Conservation (phyloP, 169 alveolate species). For the Plasmodium inui region DNA sequence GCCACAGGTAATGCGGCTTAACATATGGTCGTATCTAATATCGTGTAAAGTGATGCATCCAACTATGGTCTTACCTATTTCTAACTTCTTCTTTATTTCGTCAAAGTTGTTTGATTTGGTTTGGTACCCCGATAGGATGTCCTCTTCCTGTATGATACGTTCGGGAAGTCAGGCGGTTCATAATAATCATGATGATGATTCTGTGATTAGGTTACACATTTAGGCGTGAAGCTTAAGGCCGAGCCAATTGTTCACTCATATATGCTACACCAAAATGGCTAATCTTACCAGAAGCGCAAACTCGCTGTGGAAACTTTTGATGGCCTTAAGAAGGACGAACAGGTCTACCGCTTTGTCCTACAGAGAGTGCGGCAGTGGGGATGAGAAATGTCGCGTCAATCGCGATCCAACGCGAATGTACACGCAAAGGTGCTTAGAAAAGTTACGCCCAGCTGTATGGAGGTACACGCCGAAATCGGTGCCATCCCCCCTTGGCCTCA, state of each 20-base stretch:
- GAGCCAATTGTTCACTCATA: neutral
- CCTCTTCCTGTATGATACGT: slow-evolving; percentile 33
- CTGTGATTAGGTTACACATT: neutral
- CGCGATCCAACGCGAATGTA: neutral
- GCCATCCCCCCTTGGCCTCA: neutral
- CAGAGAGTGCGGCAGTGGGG: neutral
- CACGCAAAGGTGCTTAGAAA: neutral
- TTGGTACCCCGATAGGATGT: slow-evolving; percentile 37
- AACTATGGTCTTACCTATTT: slow-evolving; percentile 26
- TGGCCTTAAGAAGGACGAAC: slow-evolving; percentile 82
- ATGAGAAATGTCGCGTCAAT: neutral
- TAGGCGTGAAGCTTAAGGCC: neutral
- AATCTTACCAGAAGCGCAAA: slow-evolving; percentile 26
- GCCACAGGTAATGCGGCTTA: neutral
- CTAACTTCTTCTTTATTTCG: slow-evolving; percentile 27
- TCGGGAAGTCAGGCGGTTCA: neutral
- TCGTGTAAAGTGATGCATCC: neutral
- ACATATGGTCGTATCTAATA: neutral
- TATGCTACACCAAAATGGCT: neutral
- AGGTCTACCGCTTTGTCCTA: slow-evolving; percentile 87
- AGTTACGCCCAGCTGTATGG: neutral
- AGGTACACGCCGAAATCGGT: neutral
- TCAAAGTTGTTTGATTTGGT: slow-evolving; percentile 19
- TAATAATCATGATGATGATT: neutral
- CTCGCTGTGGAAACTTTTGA: slow-evolving; percentile 70